Conservation (phyloP, 73 alveolate species). For the Uronychia binucleata region DNA sequence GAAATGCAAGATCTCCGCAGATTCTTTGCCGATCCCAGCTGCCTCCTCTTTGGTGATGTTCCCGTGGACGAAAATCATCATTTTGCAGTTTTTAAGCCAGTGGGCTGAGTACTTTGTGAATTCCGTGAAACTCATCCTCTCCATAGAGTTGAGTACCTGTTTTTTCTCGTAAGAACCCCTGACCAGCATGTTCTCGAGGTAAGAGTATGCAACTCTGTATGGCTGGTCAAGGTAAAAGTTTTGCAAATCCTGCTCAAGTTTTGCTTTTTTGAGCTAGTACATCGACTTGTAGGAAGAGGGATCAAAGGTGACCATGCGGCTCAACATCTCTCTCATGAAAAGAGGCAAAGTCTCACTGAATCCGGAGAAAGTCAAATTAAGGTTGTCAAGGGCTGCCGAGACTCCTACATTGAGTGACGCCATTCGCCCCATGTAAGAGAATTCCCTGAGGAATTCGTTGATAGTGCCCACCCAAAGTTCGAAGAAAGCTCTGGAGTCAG, state of each 20-base stretch:
- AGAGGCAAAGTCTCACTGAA: slow-evolving; percentile 28
- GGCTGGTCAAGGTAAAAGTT: slow-evolving; percentile 29
- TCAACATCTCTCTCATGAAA: slow-evolving; percentile 6
- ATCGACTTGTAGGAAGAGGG: background rate
- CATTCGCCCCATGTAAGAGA: too few species aligned
- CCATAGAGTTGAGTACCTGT: slow-evolving; percentile 4
- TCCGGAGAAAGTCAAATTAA: slow-evolving; percentile 28
- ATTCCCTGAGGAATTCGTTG: slow-evolving; percentile 75
- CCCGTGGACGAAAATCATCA: slow-evolving; percentile 38
- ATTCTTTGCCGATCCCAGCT: background rate
- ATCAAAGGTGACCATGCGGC: background rate
- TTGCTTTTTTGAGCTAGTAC: background rate
- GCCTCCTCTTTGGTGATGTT: slow-evolving; percentile 30
- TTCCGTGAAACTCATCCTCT: slow-evolving; percentile 20
- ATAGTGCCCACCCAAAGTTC: slow-evolving; percentile 46
- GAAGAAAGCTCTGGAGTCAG: slow-evolving; percentile 26
- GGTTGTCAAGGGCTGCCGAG: too few species aligned
- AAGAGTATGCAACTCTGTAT: background rate
- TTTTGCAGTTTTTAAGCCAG: slow-evolving; percentile 27
- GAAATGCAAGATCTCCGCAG: slow-evolving; percentile 1
- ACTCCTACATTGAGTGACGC: too few species aligned
- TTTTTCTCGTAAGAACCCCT: background rate
- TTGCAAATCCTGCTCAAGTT: slow-evolving; percentile 3
- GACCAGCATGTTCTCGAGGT: slow-evolving; percentile 2
- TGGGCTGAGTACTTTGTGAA: slow-evolving; percentile 18